phyloP scores from a whole-genome alignment of 2,329 filamentous ascomycete species.

The Penicillium sp. region DNA sequence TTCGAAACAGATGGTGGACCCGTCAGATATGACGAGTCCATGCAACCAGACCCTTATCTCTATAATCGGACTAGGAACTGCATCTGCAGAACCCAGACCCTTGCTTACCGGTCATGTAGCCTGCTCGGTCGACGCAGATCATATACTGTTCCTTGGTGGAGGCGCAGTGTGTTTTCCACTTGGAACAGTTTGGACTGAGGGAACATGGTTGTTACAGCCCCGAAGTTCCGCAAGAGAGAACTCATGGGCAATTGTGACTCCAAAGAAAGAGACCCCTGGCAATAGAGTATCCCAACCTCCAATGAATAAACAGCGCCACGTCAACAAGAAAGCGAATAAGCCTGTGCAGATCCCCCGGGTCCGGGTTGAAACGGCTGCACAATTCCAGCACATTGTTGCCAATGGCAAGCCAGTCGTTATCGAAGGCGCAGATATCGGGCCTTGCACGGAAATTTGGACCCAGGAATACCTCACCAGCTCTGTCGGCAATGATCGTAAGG shows the following conservation, averaged over 20 bases:
- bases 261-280: conserved; percentile 7
- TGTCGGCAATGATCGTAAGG: conserved; percentile 62
- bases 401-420: conserved; percentile 65
- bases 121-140: conserved; percentile 46
- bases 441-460: conserved; percentile 68
- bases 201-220: conserved; percentile 52
- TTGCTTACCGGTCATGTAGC: conserved; percentile 70
- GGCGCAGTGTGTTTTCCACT: conserved; percentile 90
- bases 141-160: conserved; percentile 69
- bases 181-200: conserved; percentile 78
- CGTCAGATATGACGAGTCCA: conserved; percentile 17
- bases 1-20: conserved; percentile 15
- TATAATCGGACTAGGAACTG: conserved; percentile 25
- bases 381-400: conserved; percentile 62
- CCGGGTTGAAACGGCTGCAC: conserved; percentile 51
- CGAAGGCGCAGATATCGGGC: conserved; percentile 64
- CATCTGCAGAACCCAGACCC: conserved; percentile 53
- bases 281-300: background rate
- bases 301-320: background rate
- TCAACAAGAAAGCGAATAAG: background rate
- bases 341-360: conserved; percentile 51
- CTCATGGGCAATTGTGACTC: conserved; percentile 30
- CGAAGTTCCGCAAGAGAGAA: conserved; percentile 24
- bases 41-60: conserved; percentile 27
- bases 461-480: conserved; percentile 64